phyloP scores from a whole-genome alignment of 2,329 filamentous ascomycete species.

The Aspergillus viridinutans region DNA sequence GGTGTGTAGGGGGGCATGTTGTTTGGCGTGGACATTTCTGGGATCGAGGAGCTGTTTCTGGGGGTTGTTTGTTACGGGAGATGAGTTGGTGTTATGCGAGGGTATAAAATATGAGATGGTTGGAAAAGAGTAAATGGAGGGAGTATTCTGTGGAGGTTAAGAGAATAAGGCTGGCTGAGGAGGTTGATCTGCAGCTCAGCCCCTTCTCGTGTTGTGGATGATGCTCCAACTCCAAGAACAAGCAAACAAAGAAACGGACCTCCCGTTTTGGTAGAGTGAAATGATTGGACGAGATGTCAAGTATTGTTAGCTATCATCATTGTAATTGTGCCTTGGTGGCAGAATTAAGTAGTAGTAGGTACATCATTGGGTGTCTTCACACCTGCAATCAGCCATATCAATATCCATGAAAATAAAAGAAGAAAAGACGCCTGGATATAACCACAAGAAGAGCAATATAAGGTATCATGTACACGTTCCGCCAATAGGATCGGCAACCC shows the following conservation, averaged over 20 bases:
- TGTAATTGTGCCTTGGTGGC: neutral
- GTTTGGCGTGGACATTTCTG: conserved; percentile 2
- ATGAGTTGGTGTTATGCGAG: neutral
- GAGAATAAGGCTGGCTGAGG: too few relatives aligned
- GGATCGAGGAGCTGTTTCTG: neutral
- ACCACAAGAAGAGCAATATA: conserved; percentile 13
- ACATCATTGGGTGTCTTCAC: neutral
- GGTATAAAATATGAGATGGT: neutral
- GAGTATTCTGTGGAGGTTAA: too few relatives aligned
- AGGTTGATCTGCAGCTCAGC: too few relatives aligned
- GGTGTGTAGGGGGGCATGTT: conserved; percentile 25
- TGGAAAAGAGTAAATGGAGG: too few relatives aligned
- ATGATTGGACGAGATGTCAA: too few relatives aligned
- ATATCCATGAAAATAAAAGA: conserved; percentile 1
- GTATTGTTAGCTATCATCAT: neutral
- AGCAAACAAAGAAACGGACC: too few relatives aligned
- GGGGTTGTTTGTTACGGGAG: neutral
- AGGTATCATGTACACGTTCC: conserved; percentile 36
- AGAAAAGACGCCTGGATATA: neutral
- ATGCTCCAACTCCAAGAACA: too few relatives aligned
- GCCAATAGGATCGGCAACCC: conserved; percentile 13
- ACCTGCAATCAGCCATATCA: conserved; percentile 4
- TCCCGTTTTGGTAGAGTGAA: too few relatives aligned
- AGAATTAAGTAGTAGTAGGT: neutral
- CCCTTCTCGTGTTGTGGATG: too few relatives aligned